Conservation (phyloP, 2,329 filamentous ascomycete genomes). For the Juglanconis sp. region DNA sequence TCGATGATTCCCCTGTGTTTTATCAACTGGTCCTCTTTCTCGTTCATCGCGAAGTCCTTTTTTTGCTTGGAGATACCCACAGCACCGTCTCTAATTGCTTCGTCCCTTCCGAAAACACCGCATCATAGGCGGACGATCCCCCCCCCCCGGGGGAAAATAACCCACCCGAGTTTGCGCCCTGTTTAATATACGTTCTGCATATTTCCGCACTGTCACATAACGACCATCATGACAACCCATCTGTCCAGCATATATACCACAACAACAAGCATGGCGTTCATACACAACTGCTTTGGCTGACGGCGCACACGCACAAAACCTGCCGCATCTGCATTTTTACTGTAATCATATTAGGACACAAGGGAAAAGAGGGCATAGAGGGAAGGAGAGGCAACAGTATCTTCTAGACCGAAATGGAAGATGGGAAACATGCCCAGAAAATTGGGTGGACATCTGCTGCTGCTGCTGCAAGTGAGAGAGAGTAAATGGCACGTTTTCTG, state of each 20-base stretch:
- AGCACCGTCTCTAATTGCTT: neutral
- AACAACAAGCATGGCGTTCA: conserved; percentile 7
- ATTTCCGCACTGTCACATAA: neutral
- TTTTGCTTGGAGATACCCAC: neutral
- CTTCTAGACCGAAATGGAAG: no score
- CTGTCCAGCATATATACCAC: neutral
- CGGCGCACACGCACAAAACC: neutral
- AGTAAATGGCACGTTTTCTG: neutral
- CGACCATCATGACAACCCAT: neutral
- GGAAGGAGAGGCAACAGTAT: neutral
- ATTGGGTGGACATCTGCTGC: neutral
- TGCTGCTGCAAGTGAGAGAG: no score
- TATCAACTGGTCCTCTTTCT: neutral
- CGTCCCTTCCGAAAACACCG: neutral
- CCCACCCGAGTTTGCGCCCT: neutral
- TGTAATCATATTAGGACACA: neutral
- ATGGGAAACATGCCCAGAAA: no score
- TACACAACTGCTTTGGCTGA: conserved; percentile 2
- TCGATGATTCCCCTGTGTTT: neutral
- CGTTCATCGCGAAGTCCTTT: neutral
- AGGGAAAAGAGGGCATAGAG: neutral
- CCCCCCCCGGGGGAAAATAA: no score
- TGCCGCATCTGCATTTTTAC: neutral
- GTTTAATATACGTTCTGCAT: neutral
- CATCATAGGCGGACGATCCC: neutral